Evolutionary conservation across 305 asterid genomes (phyloP).

Genomic region (Fraxinus ornus): DNA sequence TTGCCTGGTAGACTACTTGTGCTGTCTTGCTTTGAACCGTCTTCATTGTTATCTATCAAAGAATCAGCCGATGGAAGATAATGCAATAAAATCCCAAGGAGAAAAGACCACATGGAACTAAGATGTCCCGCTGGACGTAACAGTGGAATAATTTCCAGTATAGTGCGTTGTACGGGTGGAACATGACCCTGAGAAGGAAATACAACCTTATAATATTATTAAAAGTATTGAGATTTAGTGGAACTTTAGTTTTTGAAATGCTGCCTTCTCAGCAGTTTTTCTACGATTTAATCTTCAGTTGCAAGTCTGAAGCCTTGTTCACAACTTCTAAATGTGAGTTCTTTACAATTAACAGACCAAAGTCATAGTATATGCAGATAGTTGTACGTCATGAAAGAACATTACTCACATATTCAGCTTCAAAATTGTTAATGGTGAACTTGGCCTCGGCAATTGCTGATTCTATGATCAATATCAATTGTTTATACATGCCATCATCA

Average conservation of each 20-base stretch:
- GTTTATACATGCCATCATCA: conserved; percentile 59
- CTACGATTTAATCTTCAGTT: conserved; percentile 11
- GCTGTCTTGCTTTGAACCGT: conserved; percentile 36
- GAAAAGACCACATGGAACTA: conserved; percentile 75
- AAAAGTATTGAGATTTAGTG: neutral
- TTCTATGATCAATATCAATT: conserved; percentile 69
- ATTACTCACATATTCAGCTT: conserved; percentile 85
- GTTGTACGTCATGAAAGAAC: conserved; percentile 25
- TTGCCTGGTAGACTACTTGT: conserved; percentile 24
- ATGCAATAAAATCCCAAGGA: conserved; percentile 61
- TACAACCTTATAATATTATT: conserved; percentile 3
- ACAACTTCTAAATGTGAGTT: conserved; percentile 13
- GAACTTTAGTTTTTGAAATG: conserved; percentile 22
- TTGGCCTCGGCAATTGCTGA: conserved; percentile 66
- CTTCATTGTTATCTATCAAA: conserved; percentile 47
- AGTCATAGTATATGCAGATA: conserved; percentile 16
- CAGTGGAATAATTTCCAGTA: conserved; percentile 74
- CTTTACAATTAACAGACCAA: conserved; percentile 13
- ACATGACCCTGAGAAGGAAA: conserved; percentile 69
- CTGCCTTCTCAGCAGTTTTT: conserved; percentile 7
- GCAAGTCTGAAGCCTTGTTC: conserved; percentile 18
- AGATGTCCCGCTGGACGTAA: conserved; percentile 77
- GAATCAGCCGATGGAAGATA: conserved; percentile 77
- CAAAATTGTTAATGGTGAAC: conserved; percentile 58
- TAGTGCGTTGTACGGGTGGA: conserved; percentile 79